These are phyloP conservation scores for Mycena maculata DNA, from an alignment of 768 basidiomycete species.

Conservation along the genomic window DNA sequence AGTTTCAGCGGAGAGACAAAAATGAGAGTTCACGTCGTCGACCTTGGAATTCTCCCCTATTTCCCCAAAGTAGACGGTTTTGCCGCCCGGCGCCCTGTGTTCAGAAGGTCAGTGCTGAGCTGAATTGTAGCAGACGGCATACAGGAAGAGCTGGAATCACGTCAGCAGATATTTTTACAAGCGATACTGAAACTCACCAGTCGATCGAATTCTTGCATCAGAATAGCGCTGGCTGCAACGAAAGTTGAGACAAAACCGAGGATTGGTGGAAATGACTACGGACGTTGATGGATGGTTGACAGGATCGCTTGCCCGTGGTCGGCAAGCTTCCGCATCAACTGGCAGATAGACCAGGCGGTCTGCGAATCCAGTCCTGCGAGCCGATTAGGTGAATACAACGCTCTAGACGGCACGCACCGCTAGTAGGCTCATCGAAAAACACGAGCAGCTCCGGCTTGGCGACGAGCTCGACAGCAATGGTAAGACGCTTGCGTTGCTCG, in stretches of 20 bases:
- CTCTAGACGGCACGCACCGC: slow-evolving; percentile 36
- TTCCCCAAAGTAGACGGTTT: slow-evolving; percentile 68
- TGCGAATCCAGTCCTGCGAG: slow-evolving; percentile 58
- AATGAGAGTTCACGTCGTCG: no score
- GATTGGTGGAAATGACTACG: background rate
- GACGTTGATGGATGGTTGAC: slow-evolving; percentile 54
- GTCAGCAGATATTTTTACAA: no score
- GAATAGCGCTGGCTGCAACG: slow-evolving; percentile 46
- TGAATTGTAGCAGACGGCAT: background rate
- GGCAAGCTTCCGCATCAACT: slow-evolving; percentile 63
- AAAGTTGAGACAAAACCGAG: background rate
- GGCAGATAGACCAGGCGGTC: slow-evolving; percentile 61
- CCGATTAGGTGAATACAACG: background rate
- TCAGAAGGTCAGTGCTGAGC: background rate
- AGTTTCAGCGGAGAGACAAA: no score
- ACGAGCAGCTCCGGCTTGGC: slow-evolving; percentile 63
- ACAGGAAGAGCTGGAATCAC: slow-evolving; percentile 43
- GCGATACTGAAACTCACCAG: no score
- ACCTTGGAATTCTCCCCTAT: slow-evolving; percentile 63
- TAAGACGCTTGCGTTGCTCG: slow-evolving; percentile 60
- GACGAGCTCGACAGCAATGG: slow-evolving; percentile 66
- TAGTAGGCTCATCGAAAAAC: slow-evolving; percentile 73
- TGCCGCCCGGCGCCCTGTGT: slow-evolving; percentile 64
- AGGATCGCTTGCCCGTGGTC: slow-evolving; percentile 66
- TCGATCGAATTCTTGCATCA: slow-evolving; percentile 69